A percentile compares a stretch with the other conserved stretches of the same genome.
These are phyloP conservation scores for Aleurites moluccanus DNA, from an alignment of 441 rosid species.

Conservation along the genomic window DNA sequence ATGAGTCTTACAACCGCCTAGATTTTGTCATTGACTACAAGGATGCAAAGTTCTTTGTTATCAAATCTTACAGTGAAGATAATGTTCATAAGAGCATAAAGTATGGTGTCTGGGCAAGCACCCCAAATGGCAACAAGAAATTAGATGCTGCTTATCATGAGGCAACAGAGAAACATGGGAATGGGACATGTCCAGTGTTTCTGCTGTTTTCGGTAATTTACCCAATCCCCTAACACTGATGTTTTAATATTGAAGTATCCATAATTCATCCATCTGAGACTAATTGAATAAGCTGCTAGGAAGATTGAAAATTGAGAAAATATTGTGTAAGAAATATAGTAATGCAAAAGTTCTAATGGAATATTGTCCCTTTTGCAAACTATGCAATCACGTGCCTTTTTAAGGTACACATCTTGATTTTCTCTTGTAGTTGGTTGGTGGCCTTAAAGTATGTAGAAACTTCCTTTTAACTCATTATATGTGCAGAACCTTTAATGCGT, in stretches of 20 bases:
- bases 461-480: not conserved
- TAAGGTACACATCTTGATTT: not conserved
- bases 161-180: slow-evolving; percentile 55
- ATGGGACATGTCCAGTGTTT: slow-evolving; percentile 63
- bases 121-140: slow-evolving; percentile 88
- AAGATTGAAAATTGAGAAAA: not conserved
- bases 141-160: slow-evolving; percentile 66
- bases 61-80: slow-evolving; percentile 92
- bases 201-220: slow-evolving; percentile 78
- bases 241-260: slow-evolving; percentile 9
- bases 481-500: not conserved
- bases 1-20: slow-evolving; percentile 45
- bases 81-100: slow-evolving; percentile 98
- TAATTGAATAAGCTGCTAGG: slow-evolving; percentile 9
- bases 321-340: not conserved
- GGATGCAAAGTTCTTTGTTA: slow-evolving; percentile 75
- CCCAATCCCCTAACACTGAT: slow-evolving; percentile 4
- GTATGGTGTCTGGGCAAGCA: slow-evolving; percentile 87
- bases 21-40: slow-evolving; percentile 54
- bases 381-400: not conserved
- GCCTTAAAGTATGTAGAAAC: not conserved
- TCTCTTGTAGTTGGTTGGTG: not conserved
- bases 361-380: not conserved
- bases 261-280: not conserved
- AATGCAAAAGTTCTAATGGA: not conserved